phyloP scores from a whole-genome alignment of 805 yeast genomes.

The Saccharomycopsis fibuligera region DNA sequence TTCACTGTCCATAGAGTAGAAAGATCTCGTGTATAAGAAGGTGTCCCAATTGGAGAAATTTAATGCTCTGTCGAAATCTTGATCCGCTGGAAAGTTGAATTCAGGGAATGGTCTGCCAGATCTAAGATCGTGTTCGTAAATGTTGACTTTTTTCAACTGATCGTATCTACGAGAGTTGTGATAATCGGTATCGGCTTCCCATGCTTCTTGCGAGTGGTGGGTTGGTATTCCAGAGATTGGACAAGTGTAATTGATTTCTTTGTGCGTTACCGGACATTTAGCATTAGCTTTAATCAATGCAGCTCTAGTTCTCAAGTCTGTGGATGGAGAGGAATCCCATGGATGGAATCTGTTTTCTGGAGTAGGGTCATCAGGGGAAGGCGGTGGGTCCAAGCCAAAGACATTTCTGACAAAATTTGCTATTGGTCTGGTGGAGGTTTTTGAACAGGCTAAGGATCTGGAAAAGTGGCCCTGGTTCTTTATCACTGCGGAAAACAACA shows the following conservation, averaged over 20 bases:
- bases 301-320: constrained; percentile 84
- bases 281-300: constrained; percentile 85
- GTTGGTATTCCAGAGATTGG: constrained; percentile 96
- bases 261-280: constrained; percentile 81
- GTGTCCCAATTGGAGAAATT: constrained; percentile 89
- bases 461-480: neutral
- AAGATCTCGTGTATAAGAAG: constrained; percentile 85
- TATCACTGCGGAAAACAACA: too few species aligned
- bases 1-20: constrained; percentile 94
- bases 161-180: constrained; percentile 64
- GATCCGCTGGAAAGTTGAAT: constrained; percentile 83
- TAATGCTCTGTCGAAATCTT: constrained; percentile 66
- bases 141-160: constrained; percentile 75
- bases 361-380: constrained; percentile 61
- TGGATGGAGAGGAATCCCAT: constrained; percentile 91
- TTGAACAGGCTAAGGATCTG: neutral
- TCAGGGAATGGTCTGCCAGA: constrained; percentile 94
- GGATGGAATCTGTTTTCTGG: constrained; percentile 68
- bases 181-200: constrained; percentile 74
- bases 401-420: constrained; percentile 39
- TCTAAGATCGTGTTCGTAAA: constrained; percentile 90
- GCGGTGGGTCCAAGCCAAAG: constrained; percentile 56
- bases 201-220: constrained; percentile 83
- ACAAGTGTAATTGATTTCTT: constrained; percentile 77
- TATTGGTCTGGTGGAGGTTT: constrained; percentile 17